Evolutionary conservation across 1,284 basidiomycete species (phyloP), one percentile per base, ranked within the genome.

Genomic region (Malassezia japonica): DNA sequence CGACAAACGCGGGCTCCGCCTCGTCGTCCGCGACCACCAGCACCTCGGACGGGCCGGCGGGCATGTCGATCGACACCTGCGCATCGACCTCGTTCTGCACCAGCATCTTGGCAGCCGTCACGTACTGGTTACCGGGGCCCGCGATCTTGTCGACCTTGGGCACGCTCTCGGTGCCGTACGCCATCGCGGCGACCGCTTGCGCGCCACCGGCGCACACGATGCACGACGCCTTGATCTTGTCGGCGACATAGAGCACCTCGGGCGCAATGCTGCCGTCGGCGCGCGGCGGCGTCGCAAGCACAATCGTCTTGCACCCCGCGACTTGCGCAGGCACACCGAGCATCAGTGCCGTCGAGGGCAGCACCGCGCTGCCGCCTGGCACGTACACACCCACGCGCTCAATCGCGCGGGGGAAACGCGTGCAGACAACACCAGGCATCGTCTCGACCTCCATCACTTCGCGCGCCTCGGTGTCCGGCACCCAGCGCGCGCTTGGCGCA

Each of bases 121-220:
- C 94, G 85, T 92, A 99, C 74, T 98, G 94, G 74, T 98, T 98
- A 21, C 94, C 94, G 3, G 94, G 94, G 16, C 94, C 94, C 66
- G 95, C 94, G 63, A 98, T 92, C 59, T 75, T 99, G 79, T 98
- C 94, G 15, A 98, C 94, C 76, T 99, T 98, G n/a, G 90, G 89
- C 7, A 92, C 89, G 2, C 84, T 84, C 70, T 85, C 79, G 4
- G 94, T 98, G 13, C 94, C 94, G 74, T 96, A 98, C 1, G 94
- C 94, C 76, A 99, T 79, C 0, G 90, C 92, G 13, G 89, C 88
- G n/a, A 98, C 82, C 1, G 94, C 94, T 73, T 99, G 94, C 3
- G 87, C 94, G 28, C 94, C 94, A 39, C 94, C 94, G 1, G 67
- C 70, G 29, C 59, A 61, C n/a, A 73, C 56, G 82, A 76, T 62